Percentiles rank a stretch among this genome's conserved stretches.
These are phyloP conservation scores for Pichia cabralensis DNA, from an alignment of 805 yeast genomes.

Conservation along the genomic window DNA sequence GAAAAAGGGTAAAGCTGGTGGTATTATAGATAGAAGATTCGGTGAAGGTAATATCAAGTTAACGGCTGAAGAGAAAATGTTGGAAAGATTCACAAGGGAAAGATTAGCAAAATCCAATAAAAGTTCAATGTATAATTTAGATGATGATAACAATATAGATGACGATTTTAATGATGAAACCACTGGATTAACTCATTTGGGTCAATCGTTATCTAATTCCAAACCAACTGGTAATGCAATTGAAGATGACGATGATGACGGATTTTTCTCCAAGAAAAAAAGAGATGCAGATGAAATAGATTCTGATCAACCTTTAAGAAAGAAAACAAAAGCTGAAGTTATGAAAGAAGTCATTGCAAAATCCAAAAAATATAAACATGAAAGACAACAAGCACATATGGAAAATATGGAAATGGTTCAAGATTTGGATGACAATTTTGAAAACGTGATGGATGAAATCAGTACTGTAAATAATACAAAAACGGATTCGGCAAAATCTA, in stretches of 20 bases:
- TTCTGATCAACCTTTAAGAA: slow-evolving; percentile 34
- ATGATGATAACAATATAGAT: slow-evolving; percentile 41
- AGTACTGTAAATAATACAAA: slow-evolving; percentile 21
- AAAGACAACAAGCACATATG: slow-evolving; percentile 59
- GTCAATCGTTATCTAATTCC: slow-evolving; percentile 45
- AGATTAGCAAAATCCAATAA: slow-evolving; percentile 54
- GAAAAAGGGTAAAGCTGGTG: slow-evolving; percentile 67
- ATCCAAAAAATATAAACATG: slow-evolving; percentile 66
- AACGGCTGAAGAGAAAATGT: slow-evolving; percentile 88
- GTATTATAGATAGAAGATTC: slow-evolving; percentile 75
- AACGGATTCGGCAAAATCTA: slow-evolving; percentile 26
- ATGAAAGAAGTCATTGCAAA: slow-evolving; percentile 81
- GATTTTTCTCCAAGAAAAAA: slow-evolving; percentile 27
- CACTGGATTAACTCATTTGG: slow-evolving; percentile 70
- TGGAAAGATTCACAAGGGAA: slow-evolving; percentile 89
- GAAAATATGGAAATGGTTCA: slow-evolving; percentile 49
- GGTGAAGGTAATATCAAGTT: slow-evolving; percentile 72
- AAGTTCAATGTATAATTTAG: slow-evolving; percentile 59
- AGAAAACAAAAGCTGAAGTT: slow-evolving; percentile 73
- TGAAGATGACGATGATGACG: slow-evolving; percentile 24
- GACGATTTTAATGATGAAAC: slow-evolving; percentile 49
- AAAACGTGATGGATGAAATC: slow-evolving; percentile 43
- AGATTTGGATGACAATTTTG: slow-evolving; percentile 66
- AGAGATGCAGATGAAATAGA: slow-evolving; percentile 9
- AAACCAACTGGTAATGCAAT: slow-evolving; percentile 26